phyloP scores from a whole-genome alignment of 1,139 yeast species.

The Pichia sp. region DNA sequence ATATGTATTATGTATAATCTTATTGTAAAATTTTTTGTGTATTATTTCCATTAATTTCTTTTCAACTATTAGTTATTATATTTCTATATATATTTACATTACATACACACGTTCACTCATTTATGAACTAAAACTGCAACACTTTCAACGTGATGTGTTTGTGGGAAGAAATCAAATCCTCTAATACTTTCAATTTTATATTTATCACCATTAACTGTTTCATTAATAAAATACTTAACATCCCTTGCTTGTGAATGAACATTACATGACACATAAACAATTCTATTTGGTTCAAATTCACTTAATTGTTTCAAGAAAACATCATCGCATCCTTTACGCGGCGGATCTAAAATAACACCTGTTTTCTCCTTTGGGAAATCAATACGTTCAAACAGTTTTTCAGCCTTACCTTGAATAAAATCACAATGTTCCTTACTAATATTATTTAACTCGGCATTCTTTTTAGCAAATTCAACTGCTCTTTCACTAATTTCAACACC shows the following conservation, averaged over 20 bases:
- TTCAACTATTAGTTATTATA: background rate
- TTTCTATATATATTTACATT: background rate
- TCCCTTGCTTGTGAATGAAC: slow-evolving; percentile 98
- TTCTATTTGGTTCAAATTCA: slow-evolving; percentile 72
- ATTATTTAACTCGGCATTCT: slow-evolving; percentile 70
- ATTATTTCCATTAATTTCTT: background rate
- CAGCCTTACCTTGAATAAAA: slow-evolving; percentile 90
- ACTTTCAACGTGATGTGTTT: slow-evolving; percentile 95
- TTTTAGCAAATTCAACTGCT: slow-evolving; percentile 78
- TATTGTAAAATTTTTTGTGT: background rate
- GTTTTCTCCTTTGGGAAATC: slow-evolving; percentile 69
- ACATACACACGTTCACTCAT: background rate
- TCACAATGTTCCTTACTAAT: slow-evolving; percentile 56
- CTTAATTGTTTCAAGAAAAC: slow-evolving; percentile 79
- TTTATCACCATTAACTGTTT: slow-evolving; percentile 53
- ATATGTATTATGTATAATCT: slow-evolving; percentile 6
- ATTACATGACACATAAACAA: slow-evolving; percentile 91
- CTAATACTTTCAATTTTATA: slow-evolving; percentile 75
- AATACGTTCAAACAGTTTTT: slow-evolving; percentile 73
- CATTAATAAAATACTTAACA: slow-evolving; percentile 69
- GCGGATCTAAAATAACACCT: slow-evolving; percentile 91
- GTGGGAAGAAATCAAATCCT: slow-evolving; percentile 97
- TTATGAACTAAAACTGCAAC: slow-evolving; percentile 63
- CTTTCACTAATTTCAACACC: slow-evolving; percentile 96
- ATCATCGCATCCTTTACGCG: slow-evolving; percentile 93